Evolutionary conservation across 2,329 filamentous ascomycete genomes (phyloP), one percentile per base, ranked within the genome.

Genomic region (Cordyceps militaris): DNA sequence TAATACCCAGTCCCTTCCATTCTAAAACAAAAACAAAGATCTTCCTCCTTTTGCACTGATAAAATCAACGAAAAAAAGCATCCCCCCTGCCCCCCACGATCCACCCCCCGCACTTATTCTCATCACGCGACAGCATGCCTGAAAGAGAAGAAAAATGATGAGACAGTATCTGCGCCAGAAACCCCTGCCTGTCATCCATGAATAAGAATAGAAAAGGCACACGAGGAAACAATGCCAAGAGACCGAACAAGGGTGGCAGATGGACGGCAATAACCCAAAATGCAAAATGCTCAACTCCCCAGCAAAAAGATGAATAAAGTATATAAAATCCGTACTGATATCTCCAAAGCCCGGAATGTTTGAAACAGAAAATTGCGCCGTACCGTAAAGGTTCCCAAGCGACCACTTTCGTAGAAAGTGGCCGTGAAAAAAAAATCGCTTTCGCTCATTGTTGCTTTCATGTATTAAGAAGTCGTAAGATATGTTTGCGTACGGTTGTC

Each of bases 361-460:
- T 24, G 21, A 13, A n/a, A 44, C 28, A 32, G 23, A 32, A n/a
- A n/a, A 30, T 21, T 21, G 16, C 4, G 23, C n/a, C 49, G 43
- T 44, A 44, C 54, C 54, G 16, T 24, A 46, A 34, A 36, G 46
- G 14, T 11, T 16, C 24, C 51, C 51, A 28, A 38, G 13, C 9
- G 4, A 11, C 28, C 43, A 21, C 10, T 24, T 26, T 9, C 10
- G 11, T 19, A 38, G 14, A 24, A 19, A n/a, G 19, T 47, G 23
- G n/a, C 24, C 16, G 42, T 4, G 23, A 30, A 40, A 23, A 48
- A 23, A 23, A 46, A 34, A 56, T 32, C 24, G 52, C 40, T 46
- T 46, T 55, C 40, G 54, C 44, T 56, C 26, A 40, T 40, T 34
- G 23, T 38, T 32, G 52, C 43, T 56, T 48, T 30, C 52, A 7